Conservation (phyloP, 345 rosid genomes). For the Arabis hirsuta region DNA sequence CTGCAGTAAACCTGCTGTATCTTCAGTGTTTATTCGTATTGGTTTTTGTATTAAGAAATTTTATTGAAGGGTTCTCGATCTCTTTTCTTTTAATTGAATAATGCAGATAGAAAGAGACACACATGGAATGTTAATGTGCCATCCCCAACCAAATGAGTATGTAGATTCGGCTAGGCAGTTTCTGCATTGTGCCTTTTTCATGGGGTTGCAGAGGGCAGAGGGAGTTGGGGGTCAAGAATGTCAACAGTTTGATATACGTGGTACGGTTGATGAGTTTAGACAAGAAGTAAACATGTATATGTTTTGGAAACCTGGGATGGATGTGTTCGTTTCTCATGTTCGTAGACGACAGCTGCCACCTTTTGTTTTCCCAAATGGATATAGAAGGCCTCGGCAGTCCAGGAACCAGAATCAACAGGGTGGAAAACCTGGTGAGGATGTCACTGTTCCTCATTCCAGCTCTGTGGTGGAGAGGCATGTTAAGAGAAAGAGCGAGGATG, state of each 20-base stretch:
- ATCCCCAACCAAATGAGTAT: conserved; percentile 71
- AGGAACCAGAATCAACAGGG: conserved; percentile 55
- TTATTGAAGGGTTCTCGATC: neutral
- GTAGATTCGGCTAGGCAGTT: conserved; percentile 57
- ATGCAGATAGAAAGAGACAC: conserved; percentile 79
- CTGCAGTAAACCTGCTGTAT: neutral
- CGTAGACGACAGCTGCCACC: conserved; percentile 71
- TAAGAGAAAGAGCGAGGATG: conserved; percentile 57
- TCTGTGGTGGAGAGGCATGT: conserved; percentile 52
- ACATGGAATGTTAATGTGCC: conserved; percentile 74
- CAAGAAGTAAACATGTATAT: conserved; percentile 59
- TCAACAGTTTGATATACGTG: conserved; percentile 78
- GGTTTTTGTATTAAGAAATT: neutral
- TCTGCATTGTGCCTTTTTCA: conserved; percentile 72
- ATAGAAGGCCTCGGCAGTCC: conserved; percentile 53
- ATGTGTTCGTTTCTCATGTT: conserved; percentile 69
- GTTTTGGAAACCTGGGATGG: conserved; percentile 84
- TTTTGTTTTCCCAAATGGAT: conserved; percentile 72
- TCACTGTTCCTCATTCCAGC: conserved; percentile 42
- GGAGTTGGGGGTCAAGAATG: conserved; percentile 65
- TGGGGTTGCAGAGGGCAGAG: conserved; percentile 78
- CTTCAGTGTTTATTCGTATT: conserved; percentile 7
- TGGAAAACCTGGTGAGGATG: conserved; percentile 56
- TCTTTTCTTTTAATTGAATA: conserved; percentile 12
- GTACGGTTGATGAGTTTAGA: conserved; percentile 68